Conservation (phyloP, 148 eudicot genomes). For the Rheum nobile region DNA sequence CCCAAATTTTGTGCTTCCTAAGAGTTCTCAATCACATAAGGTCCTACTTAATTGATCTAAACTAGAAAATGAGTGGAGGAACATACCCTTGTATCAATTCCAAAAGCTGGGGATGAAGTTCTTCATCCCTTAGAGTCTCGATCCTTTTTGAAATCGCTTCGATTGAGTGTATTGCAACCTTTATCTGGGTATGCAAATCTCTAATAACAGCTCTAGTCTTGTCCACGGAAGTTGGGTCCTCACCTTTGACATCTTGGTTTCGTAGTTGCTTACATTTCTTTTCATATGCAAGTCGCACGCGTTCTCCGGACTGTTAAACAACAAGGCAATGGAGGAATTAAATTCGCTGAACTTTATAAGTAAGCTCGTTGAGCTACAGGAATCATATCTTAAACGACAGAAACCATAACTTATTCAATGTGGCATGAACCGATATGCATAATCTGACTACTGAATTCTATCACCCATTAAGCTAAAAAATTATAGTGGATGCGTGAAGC, state of each 20-base stretch:
- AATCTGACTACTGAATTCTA: neutral
- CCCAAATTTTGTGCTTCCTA: neutral
- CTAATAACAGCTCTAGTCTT: slow-evolving; percentile 72
- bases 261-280: slow-evolving; percentile 72
- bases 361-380: neutral
- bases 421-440: neutral
- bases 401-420: neutral
- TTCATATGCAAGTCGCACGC: slow-evolving; percentile 70
- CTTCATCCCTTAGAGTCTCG: slow-evolving; percentile 81
- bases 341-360: neutral
- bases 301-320: slow-evolving; percentile 61
- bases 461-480: neutral
- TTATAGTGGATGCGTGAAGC: neutral
- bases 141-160: slow-evolving; percentile 88
- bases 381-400: neutral
- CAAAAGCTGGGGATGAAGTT: slow-evolving; percentile 77
- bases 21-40: neutral
- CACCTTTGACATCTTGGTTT: slow-evolving; percentile 78
- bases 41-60: neutral
- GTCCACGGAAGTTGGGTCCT: slow-evolving; percentile 54
- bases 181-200: slow-evolving; percentile 76
- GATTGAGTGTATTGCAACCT: slow-evolving; percentile 91
- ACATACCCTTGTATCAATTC: slow-evolving; percentile 84
- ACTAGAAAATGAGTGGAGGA: neutral
- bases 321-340: neutral